Percentiles rank a stretch among this genome's conserved stretches.
phyloP scores from a whole-genome alignment of 805 yeast species.

The Lipomyces starkeyi region DNA sequence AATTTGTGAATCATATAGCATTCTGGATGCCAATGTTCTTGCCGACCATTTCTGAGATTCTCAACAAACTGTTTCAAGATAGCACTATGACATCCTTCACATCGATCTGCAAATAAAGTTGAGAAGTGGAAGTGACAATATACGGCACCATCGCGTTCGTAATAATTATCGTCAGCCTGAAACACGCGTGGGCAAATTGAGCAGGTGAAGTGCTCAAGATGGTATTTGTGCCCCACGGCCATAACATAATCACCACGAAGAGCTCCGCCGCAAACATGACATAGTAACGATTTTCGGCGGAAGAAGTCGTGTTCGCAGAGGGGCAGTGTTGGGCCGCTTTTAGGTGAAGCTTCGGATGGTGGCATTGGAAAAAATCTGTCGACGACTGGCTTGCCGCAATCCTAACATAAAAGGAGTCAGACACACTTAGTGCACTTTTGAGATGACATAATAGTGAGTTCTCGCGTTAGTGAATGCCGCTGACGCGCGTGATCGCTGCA shows the following conservation, averaged over 20 bases:
- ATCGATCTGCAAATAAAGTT: constrained; percentile 79
- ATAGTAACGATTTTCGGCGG: constrained; percentile 80
- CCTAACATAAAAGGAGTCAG: constrained; percentile 44
- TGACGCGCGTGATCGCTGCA: neutral
- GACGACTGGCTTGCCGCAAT: constrained; percentile 81
- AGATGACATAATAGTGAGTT: neutral
- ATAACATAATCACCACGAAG: constrained; percentile 92
- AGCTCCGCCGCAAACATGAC: constrained; percentile 83
- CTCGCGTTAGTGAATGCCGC: neutral
- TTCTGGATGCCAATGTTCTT: constrained; percentile 99
- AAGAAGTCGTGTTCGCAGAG: constrained; percentile 94
- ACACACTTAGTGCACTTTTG: neutral
- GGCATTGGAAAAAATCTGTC: constrained; percentile 88
- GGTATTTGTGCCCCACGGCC: constrained; percentile 89
- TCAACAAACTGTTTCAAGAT: constrained; percentile 95
- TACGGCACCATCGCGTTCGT: constrained; percentile 80
- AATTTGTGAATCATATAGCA: constrained; percentile 97
- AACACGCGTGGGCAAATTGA: constrained; percentile 83
- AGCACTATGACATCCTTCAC: constrained; percentile 92
- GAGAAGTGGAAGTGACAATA: constrained; percentile 94
- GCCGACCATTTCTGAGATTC: constrained; percentile 84
- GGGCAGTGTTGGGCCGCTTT: constrained; percentile 49
- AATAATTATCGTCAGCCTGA: constrained; percentile 89
- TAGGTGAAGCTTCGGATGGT: constrained; percentile 34
- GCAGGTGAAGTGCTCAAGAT: constrained; percentile 94